A percentile compares a stretch with the other conserved stretches of the same genome.
Evolutionary conservation across 2,329 filamentous ascomycete genomes (phyloP).

Genomic region (Leptographium galeiforme): DNA sequence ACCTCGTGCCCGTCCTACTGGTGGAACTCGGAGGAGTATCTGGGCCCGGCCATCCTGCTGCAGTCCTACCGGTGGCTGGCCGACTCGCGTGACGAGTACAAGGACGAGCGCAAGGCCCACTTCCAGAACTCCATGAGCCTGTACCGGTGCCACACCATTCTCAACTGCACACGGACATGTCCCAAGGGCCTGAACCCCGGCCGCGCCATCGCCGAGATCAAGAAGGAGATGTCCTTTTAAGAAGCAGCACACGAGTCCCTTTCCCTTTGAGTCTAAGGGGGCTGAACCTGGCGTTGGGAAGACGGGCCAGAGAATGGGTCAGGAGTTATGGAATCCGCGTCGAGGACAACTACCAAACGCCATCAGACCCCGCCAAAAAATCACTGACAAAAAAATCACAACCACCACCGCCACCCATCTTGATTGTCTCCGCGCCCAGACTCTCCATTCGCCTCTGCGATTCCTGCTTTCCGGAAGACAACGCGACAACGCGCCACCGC

Average conservation of each 20-base stretch:
- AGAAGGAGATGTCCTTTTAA: slow-evolving; percentile 78
- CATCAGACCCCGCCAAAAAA: not conserved
- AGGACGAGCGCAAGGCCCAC: slow-evolving; percentile 71
- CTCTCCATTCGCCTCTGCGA: not conserved
- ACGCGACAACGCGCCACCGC: not conserved
- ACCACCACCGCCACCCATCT: not conserved
- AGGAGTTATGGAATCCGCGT: not conserved
- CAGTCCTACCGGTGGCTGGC: slow-evolving; percentile 97
- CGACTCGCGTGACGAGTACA: slow-evolving; percentile 88
- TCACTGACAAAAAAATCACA: not conserved
- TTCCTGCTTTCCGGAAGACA: not conserved
- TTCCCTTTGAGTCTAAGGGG: not conserved
- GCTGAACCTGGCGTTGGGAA: not conserved
- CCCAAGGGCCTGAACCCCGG: slow-evolving; percentile 97
- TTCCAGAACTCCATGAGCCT: slow-evolving; percentile 98
- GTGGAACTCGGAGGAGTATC: slow-evolving; percentile 99
- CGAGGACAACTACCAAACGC: not conserved
- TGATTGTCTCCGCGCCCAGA: not conserved
- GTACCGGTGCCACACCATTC: slow-evolving; percentile 97
- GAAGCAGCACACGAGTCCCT: slow-evolving; percentile 8
- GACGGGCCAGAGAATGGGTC: not conserved
- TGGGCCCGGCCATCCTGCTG: slow-evolving; percentile 88
- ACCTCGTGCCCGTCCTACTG: slow-evolving; percentile 99
- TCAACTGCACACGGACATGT: slow-evolving; percentile 96
- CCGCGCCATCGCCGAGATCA: slow-evolving; percentile 91